These are phyloP conservation scores for Omphalotus olearius DNA, from an alignment of 1,284 basidiomycete genomes.

Conservation along the genomic window DNA sequence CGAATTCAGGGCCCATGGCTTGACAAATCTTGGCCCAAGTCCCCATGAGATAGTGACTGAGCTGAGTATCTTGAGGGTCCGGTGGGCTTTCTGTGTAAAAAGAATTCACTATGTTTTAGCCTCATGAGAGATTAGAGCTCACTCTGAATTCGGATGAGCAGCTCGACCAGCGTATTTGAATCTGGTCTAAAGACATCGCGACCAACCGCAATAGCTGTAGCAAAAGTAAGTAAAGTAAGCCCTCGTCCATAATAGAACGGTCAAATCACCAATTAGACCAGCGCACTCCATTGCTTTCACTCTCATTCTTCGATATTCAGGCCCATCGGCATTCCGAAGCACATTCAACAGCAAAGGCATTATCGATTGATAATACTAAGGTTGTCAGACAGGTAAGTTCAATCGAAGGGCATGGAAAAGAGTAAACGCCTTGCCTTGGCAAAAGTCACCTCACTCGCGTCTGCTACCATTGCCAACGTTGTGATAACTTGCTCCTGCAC, in stretches of 20 bases:
- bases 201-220: conserved; percentile 75
- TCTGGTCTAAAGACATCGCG: conserved; percentile 73
- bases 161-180: conserved; percentile 65
- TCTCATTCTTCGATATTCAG: conserved; percentile 62
- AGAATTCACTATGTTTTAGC: background rate
- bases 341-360: conserved; percentile 76
- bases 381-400: background rate
- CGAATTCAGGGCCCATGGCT: conserved; percentile 76
- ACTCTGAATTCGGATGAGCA: conserved; percentile 79
- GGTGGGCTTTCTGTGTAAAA: conserved; percentile 48
- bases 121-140: conserved; percentile 19
- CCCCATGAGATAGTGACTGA: conserved; percentile 66
- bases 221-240: background rate
- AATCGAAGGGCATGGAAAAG: background rate
- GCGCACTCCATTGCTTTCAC: conserved; percentile 87
- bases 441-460: conserved; percentile 72
- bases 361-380: conserved; percentile 68
- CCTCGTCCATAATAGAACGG: background rate
- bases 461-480: conserved; percentile 80
- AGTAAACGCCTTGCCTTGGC: conserved; percentile 42
- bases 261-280: conserved; percentile 61
- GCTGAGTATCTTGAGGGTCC: conserved; percentile 62
- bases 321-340: conserved; percentile 60
- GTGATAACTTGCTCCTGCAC: conserved; percentile 85
- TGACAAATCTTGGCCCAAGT: conserved; percentile 85